Base-by-base conservation (phyloP, 2,329 filamentous ascomycete species). In the Monilinia aucupariae region DNA sequence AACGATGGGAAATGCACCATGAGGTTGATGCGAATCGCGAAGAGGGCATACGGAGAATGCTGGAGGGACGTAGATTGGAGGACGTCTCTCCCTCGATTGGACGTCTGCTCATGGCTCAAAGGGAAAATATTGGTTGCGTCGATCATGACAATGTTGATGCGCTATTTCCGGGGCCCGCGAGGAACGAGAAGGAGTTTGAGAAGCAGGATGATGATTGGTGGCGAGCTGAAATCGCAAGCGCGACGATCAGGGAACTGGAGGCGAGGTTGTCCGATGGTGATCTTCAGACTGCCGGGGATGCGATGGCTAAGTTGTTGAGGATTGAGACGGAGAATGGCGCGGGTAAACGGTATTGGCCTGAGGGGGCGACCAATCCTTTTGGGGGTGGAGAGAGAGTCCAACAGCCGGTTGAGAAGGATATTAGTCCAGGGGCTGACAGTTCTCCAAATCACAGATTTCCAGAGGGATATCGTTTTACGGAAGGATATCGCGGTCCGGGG, bases 371-470 rank as follows among this genome's bases (percentile, higher is more conserved):
- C 2, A 56, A 56, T 56, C 41, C 54, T 2, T 58, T 58, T 4
- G 4, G 0, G 0, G 5, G 4, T 0, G 12, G 2, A 2, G 3
- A 1, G 2, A 10, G 54, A 4, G 10, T 17, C 0, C 54, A 58
- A 0, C 10, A 17, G 3, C 41, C n/a, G 7, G 30, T 8, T 0
- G 7, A 12, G 4, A 41, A 58, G n/a, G 54, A 58, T 34, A 1
- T 58, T 1, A 58, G 54, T 47, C 54, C 54, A 0, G 20, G 41
- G 1, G 12, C 20, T 12, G 12, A 32, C 13, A 13, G 32, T 15
- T 7, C 45, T 8, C 30, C 20, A 12, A 20, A 8, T 4, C 12
- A 3, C 9, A 13, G 12, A 3, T 52, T 34, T 7, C 27, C 9
- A 1, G 10, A 8, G 9, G 25, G 39, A 4, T 32, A 48, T 25